Evolutionary conservation across 768 basidiomycete genomes (phyloP), one percentile per base, ranked within the genome.

Genomic region (Suillus placidus): DNA sequence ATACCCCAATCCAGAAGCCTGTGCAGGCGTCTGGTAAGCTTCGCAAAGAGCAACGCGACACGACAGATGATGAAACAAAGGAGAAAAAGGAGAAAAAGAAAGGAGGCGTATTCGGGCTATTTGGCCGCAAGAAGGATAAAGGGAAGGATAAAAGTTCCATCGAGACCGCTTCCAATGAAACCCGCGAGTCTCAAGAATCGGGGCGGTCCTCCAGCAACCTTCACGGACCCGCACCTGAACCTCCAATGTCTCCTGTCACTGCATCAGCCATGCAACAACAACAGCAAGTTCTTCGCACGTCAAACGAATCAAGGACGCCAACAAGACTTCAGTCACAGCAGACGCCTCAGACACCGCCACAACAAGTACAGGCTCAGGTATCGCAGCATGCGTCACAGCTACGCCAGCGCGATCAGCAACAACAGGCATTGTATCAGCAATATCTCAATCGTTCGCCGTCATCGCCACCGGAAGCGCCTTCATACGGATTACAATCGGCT

Each of bases 361-460:
- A 73, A 63, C 69, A 72, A 1, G 69, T 71, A 8, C 71, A 77
- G 20, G 76, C 77, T 2, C 84, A 83, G 54, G 84, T 92, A 12
- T 91, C 86, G 10, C 80, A 82, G n/a, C 86, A 88, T 56, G 81
- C 85, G 4, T 77, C 87, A 16, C 87, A 90, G 57, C 80, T 97
- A 45, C 90, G 93, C 66, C 92, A 95, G 77, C 86, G 88, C 61
- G 95, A 97, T 68, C 91, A 93, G 74, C 91, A 95, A 69, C 91
- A 95, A 63, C 94, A 95, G 75, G 88, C 88, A 12, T 79, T 93
- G 37, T 97, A 97, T 76, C 90, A 89, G 68, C 91, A 93, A 71
- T 95, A 97, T 72, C 92, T 97, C 75, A 93, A 89, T 66, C 87
- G 89, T 23, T 95, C 95, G 0, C 92, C 93, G 1, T 86, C 91